Evolutionary conservation across 2,329 filamentous ascomycete genomes (phyloP).

Genomic region (Pseudocercospora crystallina): DNA sequence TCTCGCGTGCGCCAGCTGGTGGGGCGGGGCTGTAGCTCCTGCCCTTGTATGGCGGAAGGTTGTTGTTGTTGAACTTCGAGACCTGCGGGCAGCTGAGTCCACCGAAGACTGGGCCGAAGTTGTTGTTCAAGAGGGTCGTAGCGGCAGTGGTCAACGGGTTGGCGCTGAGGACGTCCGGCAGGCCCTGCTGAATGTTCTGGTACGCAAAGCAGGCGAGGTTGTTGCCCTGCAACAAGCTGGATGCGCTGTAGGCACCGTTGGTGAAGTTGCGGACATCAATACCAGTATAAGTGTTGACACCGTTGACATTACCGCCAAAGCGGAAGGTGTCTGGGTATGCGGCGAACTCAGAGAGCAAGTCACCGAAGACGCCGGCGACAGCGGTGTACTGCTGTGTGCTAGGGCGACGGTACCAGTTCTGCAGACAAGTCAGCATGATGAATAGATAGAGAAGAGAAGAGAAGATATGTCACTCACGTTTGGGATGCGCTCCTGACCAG

Average conservation of each 20-base stretch:
- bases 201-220: conserved; percentile 14
- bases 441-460: no score
- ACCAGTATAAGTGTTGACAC: conserved; percentile 15
- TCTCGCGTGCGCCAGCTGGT: no score
- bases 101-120: conserved; percentile 8
- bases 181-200: conserved; percentile 4
- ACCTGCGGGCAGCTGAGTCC: conserved; percentile 9
- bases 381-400: conserved; percentile 20
- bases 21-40: no score
- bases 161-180: conserved; percentile 26
- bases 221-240: conserved; percentile 15
- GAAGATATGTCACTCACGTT: neutral
- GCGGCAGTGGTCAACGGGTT: neutral
- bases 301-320: conserved; percentile 34
- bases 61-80: conserved; percentile 2
- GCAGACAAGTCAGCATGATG: neutral
- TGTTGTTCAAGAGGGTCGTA: conserved; percentile 5
- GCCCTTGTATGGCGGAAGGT: no score
- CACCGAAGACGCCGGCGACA: conserved; percentile 13
- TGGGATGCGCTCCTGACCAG: conserved; percentile 26
- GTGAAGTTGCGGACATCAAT: conserved; percentile 39
- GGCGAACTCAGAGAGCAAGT: conserved; percentile 12
- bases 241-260: conserved; percentile 42
- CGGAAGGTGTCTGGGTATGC: conserved; percentile 19
- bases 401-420: conserved; percentile 24